Evolutionary conservation across 2,329 filamentous ascomycete genomes (phyloP), one percentile per base, ranked within the genome.

Genomic region (Colletotrichum scovillei): DNA sequence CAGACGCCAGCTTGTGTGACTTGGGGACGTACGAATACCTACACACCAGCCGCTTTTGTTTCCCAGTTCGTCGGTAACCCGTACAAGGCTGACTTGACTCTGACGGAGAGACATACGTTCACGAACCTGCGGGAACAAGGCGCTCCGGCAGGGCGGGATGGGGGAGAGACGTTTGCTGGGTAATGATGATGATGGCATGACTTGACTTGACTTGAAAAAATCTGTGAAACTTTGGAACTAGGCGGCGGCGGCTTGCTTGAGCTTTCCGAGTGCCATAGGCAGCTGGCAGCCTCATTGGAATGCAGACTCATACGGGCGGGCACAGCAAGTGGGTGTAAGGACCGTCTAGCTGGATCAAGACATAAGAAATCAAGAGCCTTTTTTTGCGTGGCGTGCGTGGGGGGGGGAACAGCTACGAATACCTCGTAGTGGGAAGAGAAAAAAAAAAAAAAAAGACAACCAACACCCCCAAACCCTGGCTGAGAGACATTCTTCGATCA

Each of bases 291-390:
- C 56, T 7, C 57, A 26, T 19, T 52, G 60, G 60, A 53, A 63
- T 53, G 42, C 14, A 24, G 26, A 30, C 30, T 49, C 42, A n/a
- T 7, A 49, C 42, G 38, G 38, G 16, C 9, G 12, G 16, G 38
- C 38, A 42, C 16, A 16, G 38, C 16, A 19, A 49, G 42, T 49
- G 42, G 42, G 42, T 32, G 26, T 26, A 63, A 35, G 46, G 49
- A 30, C 56, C 69, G 26, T 59, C 19, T 28, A 69, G 69, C 69
- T 69, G 69, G 64, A 69, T 63, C 58, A 30, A 63, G 69, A 63
- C 64, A 59, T 24, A 65, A 69, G 30, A 62, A 19, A 38, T n/a
- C 42, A 49, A 49, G 42, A 49, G 16, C 32, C 1, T 49, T 49
- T n/a, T 42, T n/a, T n/a, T 38, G 38, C 38, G 19, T 49, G 42